Conservation (phyloP, 441 rosid genomes). For the Euphorbia schlechtendalii region DNA sequence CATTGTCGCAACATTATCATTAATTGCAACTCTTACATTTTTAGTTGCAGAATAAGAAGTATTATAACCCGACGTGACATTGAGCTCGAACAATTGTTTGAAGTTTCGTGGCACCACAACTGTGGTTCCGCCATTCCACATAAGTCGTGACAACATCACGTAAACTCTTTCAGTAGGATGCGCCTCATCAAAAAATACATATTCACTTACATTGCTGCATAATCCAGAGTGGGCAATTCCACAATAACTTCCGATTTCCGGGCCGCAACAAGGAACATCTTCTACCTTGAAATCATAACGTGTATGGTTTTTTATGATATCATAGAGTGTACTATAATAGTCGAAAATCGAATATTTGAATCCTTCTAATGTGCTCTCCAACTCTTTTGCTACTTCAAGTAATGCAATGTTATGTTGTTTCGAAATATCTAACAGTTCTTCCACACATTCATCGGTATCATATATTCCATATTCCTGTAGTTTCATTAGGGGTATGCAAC, state of each 20-base stretch:
- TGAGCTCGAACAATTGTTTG: neutral
- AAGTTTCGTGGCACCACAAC: neutral
- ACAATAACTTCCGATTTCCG: neutral
- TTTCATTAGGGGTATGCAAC: neutral
- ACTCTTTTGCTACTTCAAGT: neutral
- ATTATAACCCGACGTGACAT: too few species aligned
- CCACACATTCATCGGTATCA: neutral
- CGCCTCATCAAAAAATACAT: neutral
- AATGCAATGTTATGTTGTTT: neutral
- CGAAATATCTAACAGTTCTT: neutral
- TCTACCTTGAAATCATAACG: neutral
- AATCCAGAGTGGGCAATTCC: constrained; percentile 1
- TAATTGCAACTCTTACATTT: too few species aligned
- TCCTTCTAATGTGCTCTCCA: neutral
- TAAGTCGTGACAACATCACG: neutral
- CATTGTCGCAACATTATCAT: too few species aligned
- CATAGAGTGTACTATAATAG: neutral
- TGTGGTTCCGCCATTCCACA: neutral
- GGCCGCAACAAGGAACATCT: constrained; percentile 4
- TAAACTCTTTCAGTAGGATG: neutral
- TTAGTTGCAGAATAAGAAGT: too few species aligned
- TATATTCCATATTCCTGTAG: neutral
- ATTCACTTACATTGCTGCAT: constrained; percentile 1
- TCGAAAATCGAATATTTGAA: neutral
- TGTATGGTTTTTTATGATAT: neutral